A percentile compares a stretch with the other conserved stretches of the same genome.
These are phyloP conservation scores for Trichoderma sp. DNA, from an alignment of 2,329 filamentous ascomycete genomes.

Conservation along the genomic window DNA sequence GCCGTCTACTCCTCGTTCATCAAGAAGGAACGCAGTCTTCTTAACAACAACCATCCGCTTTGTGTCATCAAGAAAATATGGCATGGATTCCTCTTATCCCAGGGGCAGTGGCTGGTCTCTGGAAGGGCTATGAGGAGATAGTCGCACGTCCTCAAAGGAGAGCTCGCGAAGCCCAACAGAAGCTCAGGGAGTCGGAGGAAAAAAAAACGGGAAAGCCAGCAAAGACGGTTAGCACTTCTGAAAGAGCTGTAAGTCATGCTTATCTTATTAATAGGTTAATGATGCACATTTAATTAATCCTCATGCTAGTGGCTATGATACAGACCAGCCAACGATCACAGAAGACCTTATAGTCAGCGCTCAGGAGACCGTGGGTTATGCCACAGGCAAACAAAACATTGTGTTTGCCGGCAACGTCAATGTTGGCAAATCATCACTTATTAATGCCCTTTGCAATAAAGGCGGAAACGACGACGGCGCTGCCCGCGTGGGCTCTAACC, in stretches of 20 bases:
- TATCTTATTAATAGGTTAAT: fast-evolving
- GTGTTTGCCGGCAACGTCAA: neutral
- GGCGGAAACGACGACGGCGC: neutral
- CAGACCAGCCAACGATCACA: neutral
- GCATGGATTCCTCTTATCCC: neutral
- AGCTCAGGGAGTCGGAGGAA: neutral
- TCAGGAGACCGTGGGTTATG: neutral
- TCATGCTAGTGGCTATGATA: neutral
- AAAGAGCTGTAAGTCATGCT: neutral
- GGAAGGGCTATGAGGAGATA: neutral
- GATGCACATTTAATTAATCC: neutral
- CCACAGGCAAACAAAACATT: neutral
- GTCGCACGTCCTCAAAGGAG: neutral
- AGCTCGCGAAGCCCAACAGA: neutral
- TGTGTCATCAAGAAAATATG: neutral
- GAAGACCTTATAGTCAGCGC: neutral
- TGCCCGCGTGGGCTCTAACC: neutral
- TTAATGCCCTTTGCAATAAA: neutral
- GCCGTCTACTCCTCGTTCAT: neutral
- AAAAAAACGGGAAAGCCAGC: neutral
- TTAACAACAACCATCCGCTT: neutral
- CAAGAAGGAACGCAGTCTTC: neutral
- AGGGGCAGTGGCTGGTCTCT: neutral
- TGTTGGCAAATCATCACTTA: neutral
- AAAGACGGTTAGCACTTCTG: neutral